These are phyloP conservation scores for Linnemannia exigua DNA, from an alignment of 192 early-diverging fungal genomes.

Conservation along the genomic window DNA sequence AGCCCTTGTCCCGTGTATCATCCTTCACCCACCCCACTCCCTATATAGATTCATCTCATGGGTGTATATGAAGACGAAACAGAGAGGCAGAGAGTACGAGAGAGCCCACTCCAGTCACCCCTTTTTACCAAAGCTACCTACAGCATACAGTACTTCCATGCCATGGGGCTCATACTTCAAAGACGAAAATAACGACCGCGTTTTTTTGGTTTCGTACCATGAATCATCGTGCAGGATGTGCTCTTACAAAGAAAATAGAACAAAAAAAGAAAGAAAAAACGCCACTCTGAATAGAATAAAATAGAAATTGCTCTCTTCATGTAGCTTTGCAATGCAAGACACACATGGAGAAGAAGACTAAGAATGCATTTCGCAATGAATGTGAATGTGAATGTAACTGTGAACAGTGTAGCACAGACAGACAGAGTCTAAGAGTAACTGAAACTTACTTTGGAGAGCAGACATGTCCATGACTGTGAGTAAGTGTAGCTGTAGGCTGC, in stretches of 20 bases:
- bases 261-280: neutral
- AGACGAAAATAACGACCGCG: neutral
- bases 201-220: neutral
- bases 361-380: neutral
- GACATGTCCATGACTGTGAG: constrained; percentile 40
- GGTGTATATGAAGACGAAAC: neutral
- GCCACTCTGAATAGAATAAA: constrained; percentile 1
- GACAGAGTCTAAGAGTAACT: neutral
- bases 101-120: neutral
- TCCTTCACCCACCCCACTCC: neutral
- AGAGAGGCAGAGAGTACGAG: neutral
- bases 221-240: neutral
- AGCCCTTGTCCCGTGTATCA: too few relatives aligned
- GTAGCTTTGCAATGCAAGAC: neutral
- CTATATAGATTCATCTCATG: neutral
- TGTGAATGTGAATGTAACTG: neutral
- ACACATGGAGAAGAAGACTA: neutral
- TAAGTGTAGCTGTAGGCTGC: neutral
- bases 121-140: neutral
- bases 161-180: neutral
- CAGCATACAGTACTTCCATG: too few relatives aligned
- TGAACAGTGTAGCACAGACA: neutral
- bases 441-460: constrained; percentile 51
- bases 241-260: constrained; percentile 4
- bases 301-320: neutral